phyloP scores from a whole-genome alignment of 176 grass and related monocot species.

The Oryza meridionalis region DNA sequence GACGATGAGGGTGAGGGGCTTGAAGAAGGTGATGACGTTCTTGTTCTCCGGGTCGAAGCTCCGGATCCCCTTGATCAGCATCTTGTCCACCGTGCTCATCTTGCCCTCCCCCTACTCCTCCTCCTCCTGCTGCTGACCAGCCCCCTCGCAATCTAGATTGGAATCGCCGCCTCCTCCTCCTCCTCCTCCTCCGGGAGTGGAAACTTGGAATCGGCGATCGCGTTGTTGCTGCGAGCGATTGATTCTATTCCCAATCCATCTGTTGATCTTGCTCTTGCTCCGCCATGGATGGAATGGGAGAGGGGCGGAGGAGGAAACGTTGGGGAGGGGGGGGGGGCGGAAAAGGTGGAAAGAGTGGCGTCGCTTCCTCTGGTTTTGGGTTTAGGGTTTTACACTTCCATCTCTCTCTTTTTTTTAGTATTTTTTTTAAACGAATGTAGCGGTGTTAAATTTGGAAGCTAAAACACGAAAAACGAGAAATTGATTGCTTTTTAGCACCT shows the following conservation, averaged over 20 bases:
- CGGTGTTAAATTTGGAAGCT: too few species aligned
- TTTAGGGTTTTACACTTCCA: too few species aligned
- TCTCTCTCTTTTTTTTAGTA: too few species aligned
- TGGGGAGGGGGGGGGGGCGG: too few species aligned
- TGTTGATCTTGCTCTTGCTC: neutral
- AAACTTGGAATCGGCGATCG: neutral
- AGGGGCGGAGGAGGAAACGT: too few species aligned
- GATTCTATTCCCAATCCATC: neutral
- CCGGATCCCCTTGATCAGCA: conserved; percentile 97
- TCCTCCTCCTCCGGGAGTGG: neutral
- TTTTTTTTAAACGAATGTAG: too few species aligned
- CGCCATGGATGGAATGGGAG: too few species aligned
- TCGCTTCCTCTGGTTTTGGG: too few species aligned
- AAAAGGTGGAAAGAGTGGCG: too few species aligned
- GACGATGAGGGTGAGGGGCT: conserved; percentile 95
- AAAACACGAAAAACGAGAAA: too few species aligned
- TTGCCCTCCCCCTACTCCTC: conserved; percentile 1
- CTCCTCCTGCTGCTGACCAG: neutral
- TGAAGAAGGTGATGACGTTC: conserved; percentile 99
- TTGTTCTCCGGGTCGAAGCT: conserved; percentile 99
- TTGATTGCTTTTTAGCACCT: too few species aligned
- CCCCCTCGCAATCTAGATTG: neutral
- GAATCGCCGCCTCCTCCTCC: neutral
- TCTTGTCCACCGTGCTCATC: conserved; percentile 99
- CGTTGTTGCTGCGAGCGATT: neutral